Evolutionary conservation across 2,329 filamentous ascomycete genomes (phyloP).

Genomic region (Nothophoma quercina): DNA sequence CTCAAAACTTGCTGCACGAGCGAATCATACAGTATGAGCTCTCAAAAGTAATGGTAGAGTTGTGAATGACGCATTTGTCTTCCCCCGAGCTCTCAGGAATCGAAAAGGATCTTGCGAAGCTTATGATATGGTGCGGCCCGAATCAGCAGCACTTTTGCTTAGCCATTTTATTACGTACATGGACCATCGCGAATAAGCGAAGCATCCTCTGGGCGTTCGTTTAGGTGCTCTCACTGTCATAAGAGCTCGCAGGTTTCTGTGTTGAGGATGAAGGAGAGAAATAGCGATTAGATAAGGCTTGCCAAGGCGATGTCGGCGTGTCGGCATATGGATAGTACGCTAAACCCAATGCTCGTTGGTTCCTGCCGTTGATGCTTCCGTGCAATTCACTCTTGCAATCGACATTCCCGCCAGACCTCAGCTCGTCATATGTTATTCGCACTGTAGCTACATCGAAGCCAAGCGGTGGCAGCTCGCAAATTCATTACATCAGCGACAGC

Average conservation of each 20-base stretch:
- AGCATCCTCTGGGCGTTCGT: no score
- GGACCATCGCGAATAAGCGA: no score
- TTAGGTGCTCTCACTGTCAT: no score
- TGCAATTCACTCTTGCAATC: slow-evolving; percentile 10
- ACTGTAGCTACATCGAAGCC: slow-evolving; percentile 10
- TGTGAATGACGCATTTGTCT: no score
- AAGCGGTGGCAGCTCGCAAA: slow-evolving; percentile 11
- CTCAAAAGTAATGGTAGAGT: no score
- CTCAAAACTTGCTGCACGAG: background rate
- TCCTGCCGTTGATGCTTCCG: slow-evolving; percentile 12
- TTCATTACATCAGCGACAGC: background rate
- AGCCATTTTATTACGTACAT: no score
- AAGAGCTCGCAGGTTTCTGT: no score
- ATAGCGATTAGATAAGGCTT: background rate
- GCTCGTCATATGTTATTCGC: slow-evolving; percentile 3
- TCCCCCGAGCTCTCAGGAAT: no score
- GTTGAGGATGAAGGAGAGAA: background rate
- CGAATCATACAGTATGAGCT: background rate
- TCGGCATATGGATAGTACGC: slow-evolving; percentile 3
- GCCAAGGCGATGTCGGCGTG: slow-evolving; percentile 2
- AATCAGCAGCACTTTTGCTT: no score
- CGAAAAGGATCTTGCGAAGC: no score
- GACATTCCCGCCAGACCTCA: slow-evolving; percentile 2
- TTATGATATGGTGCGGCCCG: no score
- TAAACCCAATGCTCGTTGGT: slow-evolving; percentile 14